Base-by-base conservation (phyloP, 2,329 filamentous ascomycete genomes). In the Penicillium rolfsii region DNA sequence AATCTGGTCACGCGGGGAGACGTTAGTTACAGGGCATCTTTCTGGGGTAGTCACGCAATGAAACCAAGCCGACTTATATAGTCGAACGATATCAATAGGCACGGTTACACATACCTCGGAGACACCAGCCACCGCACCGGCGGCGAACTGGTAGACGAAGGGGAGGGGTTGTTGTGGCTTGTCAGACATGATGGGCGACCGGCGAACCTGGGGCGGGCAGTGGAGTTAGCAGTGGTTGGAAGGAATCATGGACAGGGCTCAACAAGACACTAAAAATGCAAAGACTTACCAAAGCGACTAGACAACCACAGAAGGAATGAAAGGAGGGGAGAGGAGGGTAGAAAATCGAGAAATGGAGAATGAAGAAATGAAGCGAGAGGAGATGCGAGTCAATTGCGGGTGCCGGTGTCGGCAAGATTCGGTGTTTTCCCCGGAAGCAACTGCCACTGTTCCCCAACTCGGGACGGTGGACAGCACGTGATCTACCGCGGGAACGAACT, bases 71-170 rank as follows among this genome's bases (percentile, higher is more conserved):
- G 41, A 48, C 36, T 5, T 45, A 54, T 41, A 8, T 2, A 6
- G 12, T 57, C 41, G 28, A 24, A 33, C 8, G 46, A 35, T 12
- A 3, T 26, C 12, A 46, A n/a, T 26, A 12, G 43, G 14, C 8
- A 16, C 24, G 40, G 43, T 60, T 43, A 60, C 55, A 82, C 89
- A 80, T 83, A 93, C 93, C 87, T 99, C 95, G 72, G 94, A 98
- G 68, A 99, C 93, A 84, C 95, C 95, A 75, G 95, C 95, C 76
- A 99, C 91, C 76, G 95, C 95, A 82, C 93, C 93, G 75, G 94
- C 93, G 77, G 89, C 90, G 84, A 98, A 97, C 83, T 97, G 93
- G 87, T 97, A 97, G 71, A 87, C 79, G 81, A 97, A 97, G 61
- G 92, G 92, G 70, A 97, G 87, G 61, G 93, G 91, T 81, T 92